Conservation (phyloP, 2,329 filamentous ascomycete genomes). For the Trichoderma atrobrunneum region DNA sequence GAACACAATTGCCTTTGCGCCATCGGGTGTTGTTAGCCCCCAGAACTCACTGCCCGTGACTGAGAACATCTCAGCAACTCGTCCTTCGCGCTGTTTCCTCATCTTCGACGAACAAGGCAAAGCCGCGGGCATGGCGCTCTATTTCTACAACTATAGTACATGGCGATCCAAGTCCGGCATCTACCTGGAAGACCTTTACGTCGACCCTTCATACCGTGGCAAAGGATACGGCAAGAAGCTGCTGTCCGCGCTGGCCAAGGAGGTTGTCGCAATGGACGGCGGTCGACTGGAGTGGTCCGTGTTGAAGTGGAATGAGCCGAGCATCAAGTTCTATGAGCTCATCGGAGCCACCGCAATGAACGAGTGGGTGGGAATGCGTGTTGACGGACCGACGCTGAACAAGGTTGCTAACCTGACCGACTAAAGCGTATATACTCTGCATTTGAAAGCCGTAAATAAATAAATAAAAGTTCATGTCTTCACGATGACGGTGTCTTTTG, state of each 20-base stretch:
- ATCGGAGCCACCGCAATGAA: conserved; percentile 65
- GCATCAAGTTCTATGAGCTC: conserved; percentile 79
- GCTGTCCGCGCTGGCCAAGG: conserved; percentile 72
- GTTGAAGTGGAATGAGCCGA: conserved; percentile 88
- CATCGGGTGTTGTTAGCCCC: conserved; percentile 45
- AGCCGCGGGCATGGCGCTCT: conserved; percentile 75
- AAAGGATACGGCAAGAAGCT: conserved; percentile 77
- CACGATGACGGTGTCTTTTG: conserved; percentile 11
- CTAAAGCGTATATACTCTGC: conserved; percentile 19
- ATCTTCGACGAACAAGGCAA: conserved; percentile 51
- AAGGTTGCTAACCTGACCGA: conserved; percentile 53
- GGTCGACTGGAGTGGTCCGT: conserved; percentile 86
- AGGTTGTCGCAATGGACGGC: conserved; percentile 70
- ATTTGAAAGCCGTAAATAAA: background rate
- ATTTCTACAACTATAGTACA: conserved; percentile 94
- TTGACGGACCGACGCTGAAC: conserved; percentile 63
- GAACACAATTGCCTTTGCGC: conserved; percentile 75
- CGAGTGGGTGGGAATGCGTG: conserved; percentile 73
- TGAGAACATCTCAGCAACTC: conserved; percentile 52
- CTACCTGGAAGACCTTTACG: conserved; percentile 92
- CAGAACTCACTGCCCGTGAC: conserved; percentile 40
- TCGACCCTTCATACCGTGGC: conserved; percentile 66
- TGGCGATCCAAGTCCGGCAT: conserved; percentile 87
- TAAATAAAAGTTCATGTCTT: background rate
- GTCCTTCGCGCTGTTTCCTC: conserved; percentile 75